Percentiles rank a stretch among this genome's conserved stretches.
Evolutionary conservation across 164 flowering plant genomes (phyloP).

Genomic region (Aristolochia contorta): DNA sequence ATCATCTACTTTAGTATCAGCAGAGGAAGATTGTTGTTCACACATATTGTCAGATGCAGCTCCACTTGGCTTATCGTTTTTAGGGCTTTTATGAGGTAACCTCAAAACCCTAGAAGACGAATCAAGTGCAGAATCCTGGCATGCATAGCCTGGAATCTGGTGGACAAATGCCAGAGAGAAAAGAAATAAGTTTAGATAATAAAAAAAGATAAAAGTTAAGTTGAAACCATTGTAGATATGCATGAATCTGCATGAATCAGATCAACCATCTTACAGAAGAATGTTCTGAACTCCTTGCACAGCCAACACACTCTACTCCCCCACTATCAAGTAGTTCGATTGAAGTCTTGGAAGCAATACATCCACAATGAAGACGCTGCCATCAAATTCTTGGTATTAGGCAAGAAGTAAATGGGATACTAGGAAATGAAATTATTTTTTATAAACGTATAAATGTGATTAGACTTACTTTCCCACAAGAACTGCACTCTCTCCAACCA

Average conservation of each 20-base stretch:
- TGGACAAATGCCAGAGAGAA: constrained; percentile 7
- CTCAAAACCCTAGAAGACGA: neutral
- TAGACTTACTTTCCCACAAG: constrained; percentile 69
- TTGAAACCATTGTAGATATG: no score
- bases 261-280: constrained; percentile 35
- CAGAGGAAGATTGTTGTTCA: constrained; percentile 19
- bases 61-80: constrained; percentile 33
- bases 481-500: constrained; percentile 86
- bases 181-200: no score
- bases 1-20: constrained; percentile 25
- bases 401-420: neutral
- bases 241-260: no score
- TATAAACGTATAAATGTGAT: neutral
- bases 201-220: no score
- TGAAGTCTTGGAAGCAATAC: constrained; percentile 57
- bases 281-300: constrained; percentile 34
- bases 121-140: neutral
- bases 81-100: constrained; percentile 5
- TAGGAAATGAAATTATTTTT: neutral
- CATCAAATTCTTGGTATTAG: neutral
- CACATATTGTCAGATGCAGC: constrained; percentile 15
- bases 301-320: constrained; percentile 57
- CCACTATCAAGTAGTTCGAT: constrained; percentile 66
- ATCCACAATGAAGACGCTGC: constrained; percentile 95
- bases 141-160: constrained; percentile 25